Evolutionary conservation across 1,284 basidiomycete species (phyloP).

Genomic region (Neotropicomus parvogracilis): DNA sequence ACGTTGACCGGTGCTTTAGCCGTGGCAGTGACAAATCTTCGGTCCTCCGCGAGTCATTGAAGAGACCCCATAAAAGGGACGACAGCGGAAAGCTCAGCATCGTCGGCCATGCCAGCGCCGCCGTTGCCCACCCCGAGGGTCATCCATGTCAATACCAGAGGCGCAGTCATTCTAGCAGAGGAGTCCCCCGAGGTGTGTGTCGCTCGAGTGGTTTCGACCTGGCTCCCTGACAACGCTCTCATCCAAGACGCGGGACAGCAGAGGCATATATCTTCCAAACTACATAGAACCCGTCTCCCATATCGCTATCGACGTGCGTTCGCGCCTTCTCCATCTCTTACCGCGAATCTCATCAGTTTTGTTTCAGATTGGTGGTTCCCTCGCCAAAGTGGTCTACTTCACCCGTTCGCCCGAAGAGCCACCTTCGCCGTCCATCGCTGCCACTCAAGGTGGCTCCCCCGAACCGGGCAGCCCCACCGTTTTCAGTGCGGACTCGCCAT

Average conservation of each 20-base stretch:
- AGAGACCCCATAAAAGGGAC: constrained; percentile 17
- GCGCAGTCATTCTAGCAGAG: constrained; percentile 85
- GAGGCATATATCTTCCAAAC: constrained; percentile 94
- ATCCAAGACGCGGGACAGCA: constrained; percentile 80
- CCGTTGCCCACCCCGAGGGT: constrained; percentile 65
- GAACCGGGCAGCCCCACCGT: constrained; percentile 45
- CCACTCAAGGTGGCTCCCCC: constrained; percentile 52
- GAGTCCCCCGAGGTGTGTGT: constrained; percentile 83
- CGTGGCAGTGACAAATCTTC: constrained; percentile 23
- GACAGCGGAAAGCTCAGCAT: constrained; percentile 10
- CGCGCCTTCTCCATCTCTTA: constrained; percentile 1
- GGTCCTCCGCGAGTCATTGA: constrained; percentile 7
- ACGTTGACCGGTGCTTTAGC: constrained; percentile 1
- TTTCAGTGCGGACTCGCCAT: constrained; percentile 50
- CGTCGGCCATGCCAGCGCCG: constrained; percentile 34
- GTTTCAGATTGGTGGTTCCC: constrained; percentile 86
- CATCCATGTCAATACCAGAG: constrained; percentile 83
- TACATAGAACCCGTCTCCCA: constrained; percentile 96
- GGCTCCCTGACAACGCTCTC: constrained; percentile 8
- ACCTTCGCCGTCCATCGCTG: constrained; percentile 60
- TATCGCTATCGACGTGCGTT: constrained; percentile 89
- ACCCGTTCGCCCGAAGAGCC: constrained; percentile 84
- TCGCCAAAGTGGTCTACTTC: constrained; percentile 99
- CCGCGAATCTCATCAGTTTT: constrained; percentile 1
- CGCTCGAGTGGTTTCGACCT: constrained; percentile 4